Conservation (phyloP, 2,329 filamentous ascomycete genomes). For the Colletotrichum liaoningense region DNA sequence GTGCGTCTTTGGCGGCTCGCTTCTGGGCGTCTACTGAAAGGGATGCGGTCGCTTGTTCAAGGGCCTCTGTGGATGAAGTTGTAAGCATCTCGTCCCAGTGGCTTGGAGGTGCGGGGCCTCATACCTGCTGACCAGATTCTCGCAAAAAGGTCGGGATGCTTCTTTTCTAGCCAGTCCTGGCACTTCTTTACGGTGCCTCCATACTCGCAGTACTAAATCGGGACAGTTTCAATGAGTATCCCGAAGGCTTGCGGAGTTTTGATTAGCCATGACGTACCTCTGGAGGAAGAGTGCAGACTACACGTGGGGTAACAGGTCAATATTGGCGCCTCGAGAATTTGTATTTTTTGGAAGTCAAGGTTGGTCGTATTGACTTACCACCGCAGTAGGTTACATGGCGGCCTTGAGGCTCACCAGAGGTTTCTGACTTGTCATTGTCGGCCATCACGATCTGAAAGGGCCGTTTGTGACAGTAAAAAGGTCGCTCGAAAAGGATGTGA, state of each 20-base stretch:
- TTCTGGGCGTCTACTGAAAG: slow-evolving; percentile 93
- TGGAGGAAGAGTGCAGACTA: slow-evolving; percentile 74
- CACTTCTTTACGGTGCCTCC: slow-evolving; percentile 97
- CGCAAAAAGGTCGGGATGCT: slow-evolving; percentile 79
- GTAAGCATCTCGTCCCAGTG: slow-evolving; percentile 11
- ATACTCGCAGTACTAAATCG: slow-evolving; percentile 92
- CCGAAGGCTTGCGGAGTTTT: not conserved
- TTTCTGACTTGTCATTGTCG: slow-evolving; percentile 62
- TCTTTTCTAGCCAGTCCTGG: slow-evolving; percentile 90
- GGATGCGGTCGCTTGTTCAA: slow-evolving; percentile 85
- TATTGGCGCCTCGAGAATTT: slow-evolving; percentile 17
- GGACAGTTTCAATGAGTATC: not conserved
- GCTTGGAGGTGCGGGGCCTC: slow-evolving; percentile 34
- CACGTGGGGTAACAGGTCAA: slow-evolving; percentile 22
- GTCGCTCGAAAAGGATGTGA: slow-evolving; percentile 34
- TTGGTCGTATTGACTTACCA: slow-evolving; percentile 55
- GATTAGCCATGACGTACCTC: slow-evolving; percentile 59
- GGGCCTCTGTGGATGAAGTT: slow-evolving; percentile 68
- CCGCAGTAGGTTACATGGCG: slow-evolving; percentile 68
- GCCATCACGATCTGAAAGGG: slow-evolving; percentile 57
- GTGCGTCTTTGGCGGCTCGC: slow-evolving; percentile 93
- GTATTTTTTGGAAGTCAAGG: not conserved
- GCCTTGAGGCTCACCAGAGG: slow-evolving; percentile 58
- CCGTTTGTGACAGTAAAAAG: slow-evolving; percentile 10
- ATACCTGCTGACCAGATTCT: slow-evolving; percentile 88